Conservation (phyloP, 2,329 filamentous ascomycete species). For the Thielaviopsis musarum region DNA sequence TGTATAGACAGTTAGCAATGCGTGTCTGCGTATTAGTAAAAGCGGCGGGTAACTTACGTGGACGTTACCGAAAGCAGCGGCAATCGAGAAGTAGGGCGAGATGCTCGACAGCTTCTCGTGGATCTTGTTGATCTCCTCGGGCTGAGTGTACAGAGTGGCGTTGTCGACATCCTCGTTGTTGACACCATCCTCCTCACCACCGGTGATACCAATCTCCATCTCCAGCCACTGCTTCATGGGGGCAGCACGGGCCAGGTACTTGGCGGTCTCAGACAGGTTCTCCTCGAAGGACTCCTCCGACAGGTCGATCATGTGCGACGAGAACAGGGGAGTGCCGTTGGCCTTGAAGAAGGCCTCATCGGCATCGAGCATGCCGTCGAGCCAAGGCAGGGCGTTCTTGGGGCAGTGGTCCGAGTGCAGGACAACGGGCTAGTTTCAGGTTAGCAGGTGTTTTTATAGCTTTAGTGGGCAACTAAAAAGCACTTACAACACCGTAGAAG, state of each 20-base stretch:
- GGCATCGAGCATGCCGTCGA: slow-evolving; percentile 87
- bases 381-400: slow-evolving; percentile 97
- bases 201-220: slow-evolving; percentile 82
- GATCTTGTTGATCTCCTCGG: slow-evolving; percentile 87
- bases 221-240: slow-evolving; percentile 99
- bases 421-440: slow-evolving; percentile 45
- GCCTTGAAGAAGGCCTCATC: slow-evolving; percentile 93
- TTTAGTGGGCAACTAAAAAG: background rate
- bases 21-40: background rate
- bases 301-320: slow-evolving; percentile 93
- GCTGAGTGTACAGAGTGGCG: slow-evolving; percentile 91
- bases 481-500: slow-evolving; percentile 49
- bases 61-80: slow-evolving; percentile 95
- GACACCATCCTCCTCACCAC: slow-evolving; percentile 88
- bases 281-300: slow-evolving; percentile 79
- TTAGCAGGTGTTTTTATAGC: background rate
- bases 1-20: background rate
- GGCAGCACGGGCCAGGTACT: slow-evolving; percentile 84
- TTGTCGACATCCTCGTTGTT: slow-evolving; percentile 98
- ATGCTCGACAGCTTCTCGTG: slow-evolving; percentile 72
- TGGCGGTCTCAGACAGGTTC: slow-evolving; percentile 83
- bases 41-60: slow-evolving; percentile 35
- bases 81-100: slow-evolving; percentile 94
- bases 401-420: slow-evolving; percentile 98
- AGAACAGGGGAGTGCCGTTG: slow-evolving; percentile 84